Evolutionary conservation across 192 early-diverging fungal genomes (phyloP).

Genomic region (Coemansia sp.): DNA sequence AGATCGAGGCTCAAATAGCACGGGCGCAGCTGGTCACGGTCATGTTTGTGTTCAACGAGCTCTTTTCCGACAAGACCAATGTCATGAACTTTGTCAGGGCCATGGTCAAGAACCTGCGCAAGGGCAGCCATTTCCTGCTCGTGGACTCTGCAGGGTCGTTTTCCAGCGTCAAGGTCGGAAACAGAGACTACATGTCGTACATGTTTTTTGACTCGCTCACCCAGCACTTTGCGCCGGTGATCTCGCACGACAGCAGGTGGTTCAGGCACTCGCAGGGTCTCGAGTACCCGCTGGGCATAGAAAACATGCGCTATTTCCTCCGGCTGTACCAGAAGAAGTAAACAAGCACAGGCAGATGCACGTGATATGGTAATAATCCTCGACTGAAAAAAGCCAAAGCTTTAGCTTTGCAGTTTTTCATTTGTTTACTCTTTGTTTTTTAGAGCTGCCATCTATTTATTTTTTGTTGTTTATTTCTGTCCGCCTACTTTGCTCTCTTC

Average conservation of each 20-base stretch:
- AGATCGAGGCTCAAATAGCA: conserved; percentile 51
- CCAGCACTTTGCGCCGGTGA: conserved; percentile 60
- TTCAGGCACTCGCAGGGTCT: conserved; percentile 67
- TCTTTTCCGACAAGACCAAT: conserved; percentile 71
- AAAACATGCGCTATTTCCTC: conserved; percentile 92
- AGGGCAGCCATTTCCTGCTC: conserved; percentile 67
- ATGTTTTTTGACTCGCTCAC: conserved; percentile 79
- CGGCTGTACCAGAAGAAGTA: conserved; percentile 74
- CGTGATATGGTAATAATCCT: background rate
- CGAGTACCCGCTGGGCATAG: conserved; percentile 73
- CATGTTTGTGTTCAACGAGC: conserved; percentile 92
- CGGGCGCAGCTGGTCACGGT: conserved; percentile 73
- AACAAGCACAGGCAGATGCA: background rate
- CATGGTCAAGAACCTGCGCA: conserved; percentile 62
- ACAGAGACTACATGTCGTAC: conserved; percentile 84
- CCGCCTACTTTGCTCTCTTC: background rate
- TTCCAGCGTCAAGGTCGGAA: conserved; percentile 74
- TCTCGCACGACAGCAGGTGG: conserved; percentile 70
- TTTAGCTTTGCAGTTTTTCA: too few species aligned
- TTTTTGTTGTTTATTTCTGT: too few species aligned
- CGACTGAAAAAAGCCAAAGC: too few species aligned
- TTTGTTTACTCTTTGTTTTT: too few species aligned
- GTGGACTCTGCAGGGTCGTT: conserved; percentile 93
- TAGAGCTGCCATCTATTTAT: too few species aligned
- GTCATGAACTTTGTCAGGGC: conserved; percentile 75